Conservation (phyloP, 2,329 filamentous ascomycete species). For the Monosporascus sp. region DNA sequence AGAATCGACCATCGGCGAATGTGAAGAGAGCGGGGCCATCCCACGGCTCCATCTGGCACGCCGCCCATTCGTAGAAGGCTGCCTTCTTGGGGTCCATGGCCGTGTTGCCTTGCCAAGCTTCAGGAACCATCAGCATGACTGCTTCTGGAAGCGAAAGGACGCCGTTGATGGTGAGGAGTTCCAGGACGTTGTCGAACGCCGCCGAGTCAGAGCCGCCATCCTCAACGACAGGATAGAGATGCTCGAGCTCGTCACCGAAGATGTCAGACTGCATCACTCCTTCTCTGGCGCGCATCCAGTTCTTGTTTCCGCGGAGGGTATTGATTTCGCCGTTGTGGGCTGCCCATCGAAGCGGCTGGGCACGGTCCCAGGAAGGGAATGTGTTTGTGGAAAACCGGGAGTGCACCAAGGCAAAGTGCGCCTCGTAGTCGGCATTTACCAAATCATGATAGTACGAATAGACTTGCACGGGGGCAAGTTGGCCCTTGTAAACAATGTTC, state of each 20-base stretch:
- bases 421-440: constrained; percentile 94
- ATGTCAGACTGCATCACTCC: constrained; percentile 89
- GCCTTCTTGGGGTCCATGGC: constrained; percentile 92
- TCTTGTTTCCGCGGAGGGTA: constrained; percentile 95
- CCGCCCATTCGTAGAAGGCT: constrained; percentile 97
- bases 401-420: constrained; percentile 93
- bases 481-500: constrained; percentile 99
- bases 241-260: constrained; percentile 87
- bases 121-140: constrained; percentile 97
- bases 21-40: constrained; percentile 95
- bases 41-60: constrained; percentile 98
- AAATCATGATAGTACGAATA: constrained; percentile 98
- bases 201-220: constrained; percentile 95
- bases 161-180: constrained; percentile 90
- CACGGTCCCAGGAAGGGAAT: constrained; percentile 96
- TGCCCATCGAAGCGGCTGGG: constrained; percentile 91
- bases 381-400: constrained; percentile 98
- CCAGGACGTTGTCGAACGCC: constrained; percentile 94
- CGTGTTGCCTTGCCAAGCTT: constrained; percentile 93
- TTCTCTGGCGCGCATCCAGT: constrained; percentile 98
- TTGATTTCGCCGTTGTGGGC: constrained; percentile 99
- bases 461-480: constrained; percentile 88
- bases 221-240: constrained; percentile 89
- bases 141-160: constrained; percentile 92
- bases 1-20: constrained; percentile 93